Base-by-base conservation (phyloP, 805 yeast species). In the Trichomonascus vanleenenianus region DNA sequence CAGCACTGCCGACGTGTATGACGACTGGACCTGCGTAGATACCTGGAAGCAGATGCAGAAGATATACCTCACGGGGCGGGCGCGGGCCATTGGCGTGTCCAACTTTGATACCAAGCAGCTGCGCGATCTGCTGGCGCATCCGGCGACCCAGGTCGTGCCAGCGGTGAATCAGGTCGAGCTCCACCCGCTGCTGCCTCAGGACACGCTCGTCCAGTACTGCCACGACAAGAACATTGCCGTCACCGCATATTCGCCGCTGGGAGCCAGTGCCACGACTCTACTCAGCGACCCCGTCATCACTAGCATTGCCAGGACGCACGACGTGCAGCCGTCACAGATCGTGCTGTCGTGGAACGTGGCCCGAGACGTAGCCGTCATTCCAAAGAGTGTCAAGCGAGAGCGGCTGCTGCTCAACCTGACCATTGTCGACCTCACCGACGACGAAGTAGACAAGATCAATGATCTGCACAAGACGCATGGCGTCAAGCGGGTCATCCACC, bases 211-310 rank as follows among this genome's bases (percentile, higher is more conserved):
- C 36, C 70, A 74, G 27, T 81, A 59, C 63, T 72, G 79, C 60
- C 63, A 68, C 42, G 58, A 63, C 30, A 68, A 82, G 49, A 75
- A 70, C 49, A 79, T 81, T 48, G 61, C 68, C 30, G 60, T 82
- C 42, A 82, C 81, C 60, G 94, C 93, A 5, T 85, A 84, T 64
- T 79, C 86, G 30, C 91, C 94, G 22, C 46, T 51, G 11, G 91
- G 88, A 5, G 85, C 83, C 12, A 15, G 19, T 19, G 86, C 84
- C 0, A 48, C 39, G 14, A 84, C 85, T 25, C 70, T 78, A 42
- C 55, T 78, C 54, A 70, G 74, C 47, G 59, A 76, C 39, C 78
- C 79, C 11, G 51, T 67, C 12, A 70, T 81, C 3, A 47, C 64
- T 25, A 65, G 72, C 43, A 59, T 85, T 33, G 85, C 87, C 14